Base-by-base conservation (phyloP, 192 early-diverging fungal genomes). In the Pilobolus umbonatus region DNA sequence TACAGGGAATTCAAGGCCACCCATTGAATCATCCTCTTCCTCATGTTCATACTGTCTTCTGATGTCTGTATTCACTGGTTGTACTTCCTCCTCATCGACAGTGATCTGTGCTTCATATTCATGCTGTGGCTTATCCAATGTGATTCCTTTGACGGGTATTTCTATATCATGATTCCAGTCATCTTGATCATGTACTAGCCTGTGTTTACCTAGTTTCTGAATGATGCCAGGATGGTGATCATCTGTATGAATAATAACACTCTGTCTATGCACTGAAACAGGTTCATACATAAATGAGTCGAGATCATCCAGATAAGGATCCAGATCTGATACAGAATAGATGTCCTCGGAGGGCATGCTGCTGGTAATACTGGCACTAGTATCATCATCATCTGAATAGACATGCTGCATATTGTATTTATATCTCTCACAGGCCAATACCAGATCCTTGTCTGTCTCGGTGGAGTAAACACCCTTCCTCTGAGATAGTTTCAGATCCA, bases 271-370 rank as follows among this genome's bases (percentile, higher is more conserved):
- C 28, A 30, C 5, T 3, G 56, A 29, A 12, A 31, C n/a, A 1
- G 30, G 29, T 32, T 59, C 45, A 26, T 48, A 59, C 57, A 59
- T 59, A 24, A 59, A 59, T 7, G 19, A 43, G 28, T 59, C 57
- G 24, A 59, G n/a, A n/a, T 46, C 44, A 32, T 44, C 34, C 22
- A 47, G 24, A 6, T 14, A 22, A 25, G 19, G 14, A 11, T 26
- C 31, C 0, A 28, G 29, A 19, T 59, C 45, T 26, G 26, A 36
- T 2, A 57, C 19, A 14, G 57, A 59, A 26, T 47, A 59, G 31
- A 48, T 59, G 31, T 59, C 57, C 21, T 59, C 52, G 1, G 52
- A 54, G 21, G 19, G 19, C 19, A 35, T 54, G n/a, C n/a, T 25
- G 24, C 57, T 59, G 5, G 45, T 34, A 7, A 46, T n/a, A 22